phyloP scores from a whole-genome alignment of 2,329 filamentous ascomycete genomes.

The Aspergillus ochraceus region DNA sequence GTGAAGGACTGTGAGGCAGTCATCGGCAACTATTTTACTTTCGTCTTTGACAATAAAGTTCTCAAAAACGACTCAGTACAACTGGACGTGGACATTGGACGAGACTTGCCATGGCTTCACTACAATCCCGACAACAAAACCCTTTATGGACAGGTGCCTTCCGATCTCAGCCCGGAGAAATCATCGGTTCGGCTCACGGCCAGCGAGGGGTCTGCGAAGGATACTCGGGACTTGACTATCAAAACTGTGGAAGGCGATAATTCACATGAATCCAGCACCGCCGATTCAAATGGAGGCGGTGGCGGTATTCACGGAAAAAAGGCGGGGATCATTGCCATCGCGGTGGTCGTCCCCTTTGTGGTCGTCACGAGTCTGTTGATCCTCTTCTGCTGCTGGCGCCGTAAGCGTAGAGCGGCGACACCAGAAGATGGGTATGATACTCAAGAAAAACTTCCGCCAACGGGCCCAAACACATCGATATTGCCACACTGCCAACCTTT shows the following conservation, averaged over 20 bases:
- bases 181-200: constrained; percentile 48
- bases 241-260: constrained; percentile 26
- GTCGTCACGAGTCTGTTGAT: constrained; percentile 28
- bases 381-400: constrained; percentile 38
- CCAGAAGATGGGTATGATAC: constrained; percentile 24
- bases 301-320: constrained; percentile 27
- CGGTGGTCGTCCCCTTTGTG: constrained; percentile 36
- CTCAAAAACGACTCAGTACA: constrained; percentile 42
- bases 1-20: constrained; percentile 50
- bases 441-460: constrained; percentile 23
- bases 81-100: constrained; percentile 46
- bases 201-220: constrained; percentile 36
- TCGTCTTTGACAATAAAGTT: constrained; percentile 47
- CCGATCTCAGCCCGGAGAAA: constrained; percentile 36
- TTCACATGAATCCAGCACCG: constrained; percentile 13
- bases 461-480: constrained; percentile 22
- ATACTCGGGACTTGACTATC: constrained; percentile 49
- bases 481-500: constrained; percentile 27
- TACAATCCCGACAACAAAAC: constrained; percentile 48
- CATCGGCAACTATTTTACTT: constrained; percentile 51
- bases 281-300: constrained; percentile 18
- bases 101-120: constrained; percentile 48
- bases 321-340: constrained; percentile 39
- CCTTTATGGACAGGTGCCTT: constrained; percentile 52
- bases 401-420: constrained; percentile 26